phyloP scores from a whole-genome alignment of 768 basidiomycete genomes.

The Auriscalpium orientale region DNA sequence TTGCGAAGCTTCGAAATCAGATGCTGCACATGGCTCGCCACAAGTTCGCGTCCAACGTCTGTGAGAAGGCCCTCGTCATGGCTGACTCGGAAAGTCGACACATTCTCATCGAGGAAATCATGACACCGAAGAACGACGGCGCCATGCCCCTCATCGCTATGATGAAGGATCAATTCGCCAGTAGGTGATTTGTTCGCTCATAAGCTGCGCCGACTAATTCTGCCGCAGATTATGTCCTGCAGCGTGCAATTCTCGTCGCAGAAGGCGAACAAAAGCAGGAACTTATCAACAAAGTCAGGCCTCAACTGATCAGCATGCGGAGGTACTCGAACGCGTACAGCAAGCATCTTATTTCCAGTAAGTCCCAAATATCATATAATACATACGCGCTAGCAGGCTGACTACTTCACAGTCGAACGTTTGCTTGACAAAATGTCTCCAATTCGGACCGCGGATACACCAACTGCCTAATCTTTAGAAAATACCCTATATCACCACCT shows the following conservation, averaged over 20 bases:
- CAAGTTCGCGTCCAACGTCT: constrained; percentile 95
- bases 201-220: not conserved
- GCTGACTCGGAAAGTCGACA: constrained; percentile 59
- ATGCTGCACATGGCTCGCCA: constrained; percentile 75
- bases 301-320: constrained; percentile 64
- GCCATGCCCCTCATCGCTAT: constrained; percentile 57
- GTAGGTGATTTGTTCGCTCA: constrained; percentile 36
- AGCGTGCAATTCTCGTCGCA: constrained; percentile 62
- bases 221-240: constrained; percentile 72
- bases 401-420: constrained; percentile 49
- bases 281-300: constrained; percentile 54
- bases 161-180: constrained; percentile 87
- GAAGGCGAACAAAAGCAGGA: constrained; percentile 66
- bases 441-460: constrained; percentile 14
- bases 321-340: constrained; percentile 65
- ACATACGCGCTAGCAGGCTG: not conserved
- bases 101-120: constrained; percentile 73
- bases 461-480: not conserved
- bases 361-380: constrained; percentile 24
- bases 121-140: constrained; percentile 57
- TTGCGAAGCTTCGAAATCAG: constrained; percentile 66
- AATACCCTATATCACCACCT: not conserved
- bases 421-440: constrained; percentile 46
- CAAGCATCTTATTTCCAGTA: constrained; percentile 78
- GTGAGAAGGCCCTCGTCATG: constrained; percentile 78